Conservation (phyloP, 108 stramenopile genomes). For the Parietichytrium sp. region DNA sequence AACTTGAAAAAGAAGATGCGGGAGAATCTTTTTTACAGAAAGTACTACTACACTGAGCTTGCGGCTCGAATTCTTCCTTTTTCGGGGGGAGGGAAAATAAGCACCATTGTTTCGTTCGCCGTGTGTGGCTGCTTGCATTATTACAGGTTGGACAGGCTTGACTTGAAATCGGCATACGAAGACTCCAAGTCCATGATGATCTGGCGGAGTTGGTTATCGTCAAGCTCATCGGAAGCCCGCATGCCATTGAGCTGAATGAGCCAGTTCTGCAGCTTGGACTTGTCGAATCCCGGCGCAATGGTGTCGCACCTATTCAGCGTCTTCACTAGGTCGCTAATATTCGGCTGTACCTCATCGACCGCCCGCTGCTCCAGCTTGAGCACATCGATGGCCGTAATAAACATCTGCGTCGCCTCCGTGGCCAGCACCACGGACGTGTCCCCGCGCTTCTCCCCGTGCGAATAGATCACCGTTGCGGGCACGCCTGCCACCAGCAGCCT, state of each 20-base stretch:
- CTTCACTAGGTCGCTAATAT: slow-evolving; percentile 83
- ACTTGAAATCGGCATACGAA: slow-evolving; percentile 81
- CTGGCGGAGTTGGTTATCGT: slow-evolving; percentile 86
- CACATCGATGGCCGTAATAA: slow-evolving; percentile 98
- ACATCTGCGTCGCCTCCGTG: slow-evolving; percentile 66
- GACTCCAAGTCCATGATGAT: slow-evolving; percentile 81
- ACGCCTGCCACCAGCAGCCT: slow-evolving; percentile 82
- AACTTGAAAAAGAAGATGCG: too few species aligned
- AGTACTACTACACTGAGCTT: too few species aligned
- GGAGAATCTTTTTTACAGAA: too few species aligned
- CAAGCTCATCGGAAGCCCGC: slow-evolving; percentile 88
- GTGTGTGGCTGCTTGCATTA: too few species aligned
- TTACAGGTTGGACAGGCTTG: too few species aligned
- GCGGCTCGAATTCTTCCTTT: too few species aligned
- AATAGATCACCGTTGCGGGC: slow-evolving; percentile 78
- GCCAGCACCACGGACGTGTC: not conserved
- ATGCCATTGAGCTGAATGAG: slow-evolving; percentile 82
- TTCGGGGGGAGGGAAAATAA: too few species aligned
- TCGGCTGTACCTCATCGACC: slow-evolving; percentile 93
- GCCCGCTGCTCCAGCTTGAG: slow-evolving; percentile 85
- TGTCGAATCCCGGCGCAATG: slow-evolving; percentile 81
- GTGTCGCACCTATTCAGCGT: slow-evolving; percentile 75
- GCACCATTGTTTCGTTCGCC: too few species aligned
- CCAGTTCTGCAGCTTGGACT: slow-evolving; percentile 80
- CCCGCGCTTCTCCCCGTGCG: slow-evolving; percentile 53